Conservation (phyloP, 441 rosid genomes). For the Mallotus japonicus region DNA sequence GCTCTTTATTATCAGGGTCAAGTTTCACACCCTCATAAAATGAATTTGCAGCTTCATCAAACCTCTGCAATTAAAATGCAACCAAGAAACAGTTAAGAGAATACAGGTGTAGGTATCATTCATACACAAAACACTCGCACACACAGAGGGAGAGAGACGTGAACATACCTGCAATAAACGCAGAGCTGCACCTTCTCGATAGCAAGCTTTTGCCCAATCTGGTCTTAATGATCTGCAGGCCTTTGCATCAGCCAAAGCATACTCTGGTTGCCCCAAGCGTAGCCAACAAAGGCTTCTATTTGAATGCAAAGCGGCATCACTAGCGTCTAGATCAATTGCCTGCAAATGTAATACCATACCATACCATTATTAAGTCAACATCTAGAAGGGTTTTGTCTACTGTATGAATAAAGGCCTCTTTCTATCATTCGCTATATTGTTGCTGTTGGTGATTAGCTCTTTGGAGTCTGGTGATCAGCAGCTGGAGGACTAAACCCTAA, state of each 20-base stretch:
- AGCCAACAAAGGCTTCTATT: slow-evolving; percentile 96
- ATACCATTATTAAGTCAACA: not conserved
- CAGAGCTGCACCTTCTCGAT: slow-evolving; percentile 91
- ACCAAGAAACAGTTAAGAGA: slow-evolving; percentile 12
- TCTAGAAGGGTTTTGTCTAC: slow-evolving; percentile 11
- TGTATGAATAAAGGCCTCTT: not conserved
- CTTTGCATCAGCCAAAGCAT: slow-evolving; percentile 77
- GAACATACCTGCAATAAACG: slow-evolving; percentile 58
- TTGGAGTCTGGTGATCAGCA: too few relatives aligned
- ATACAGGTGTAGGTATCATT: not conserved
- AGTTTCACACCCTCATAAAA: slow-evolving; percentile 85
- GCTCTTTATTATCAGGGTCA: slow-evolving; percentile 83
- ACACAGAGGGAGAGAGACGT: not conserved
- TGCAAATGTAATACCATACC: slow-evolving; percentile 29
- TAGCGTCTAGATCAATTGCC: slow-evolving; percentile 88
- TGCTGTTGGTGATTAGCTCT: not conserved
- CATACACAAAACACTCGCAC: not conserved
- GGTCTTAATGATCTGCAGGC: slow-evolving; percentile 69
- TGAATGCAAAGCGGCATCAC: slow-evolving; percentile 64
- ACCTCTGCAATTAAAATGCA: slow-evolving; percentile 48
- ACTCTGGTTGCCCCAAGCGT: slow-evolving; percentile 70
- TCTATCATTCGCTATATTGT: not conserved
- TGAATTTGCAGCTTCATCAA: slow-evolving; percentile 89
- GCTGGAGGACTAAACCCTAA: not conserved
- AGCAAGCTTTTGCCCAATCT: slow-evolving; percentile 87